phyloP scores from a whole-genome alignment of 2,329 filamentous ascomycete genomes.

The Nannizziopsis barbatae region DNA sequence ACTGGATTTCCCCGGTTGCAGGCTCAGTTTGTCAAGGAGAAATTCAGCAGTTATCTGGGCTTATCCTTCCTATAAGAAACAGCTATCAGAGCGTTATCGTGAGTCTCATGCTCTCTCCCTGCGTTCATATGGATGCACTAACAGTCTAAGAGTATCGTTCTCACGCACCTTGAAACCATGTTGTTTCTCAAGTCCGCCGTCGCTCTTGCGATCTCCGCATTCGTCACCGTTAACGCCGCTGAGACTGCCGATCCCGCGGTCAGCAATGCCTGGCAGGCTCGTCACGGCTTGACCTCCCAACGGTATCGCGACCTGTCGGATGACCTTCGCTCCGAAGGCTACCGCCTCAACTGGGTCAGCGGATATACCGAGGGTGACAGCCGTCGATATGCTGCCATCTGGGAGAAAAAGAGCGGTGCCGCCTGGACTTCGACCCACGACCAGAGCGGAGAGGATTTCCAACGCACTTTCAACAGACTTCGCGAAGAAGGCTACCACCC shows the following conservation, averaged over 20 bases:
- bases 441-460: slow-evolving; percentile 5
- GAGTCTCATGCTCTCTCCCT: background rate
- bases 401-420: slow-evolving; percentile 1
- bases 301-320: background rate
- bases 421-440: slow-evolving; percentile 9
- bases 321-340: background rate
- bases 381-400: slow-evolving; percentile 10
- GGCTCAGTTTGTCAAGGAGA: background rate
- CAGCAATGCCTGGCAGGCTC: slow-evolving; percentile 7
- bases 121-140: background rate
- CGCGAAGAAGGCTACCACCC: slow-evolving; percentile 11
- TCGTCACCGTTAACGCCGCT: slow-evolving; percentile 6
- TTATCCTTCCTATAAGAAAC: background rate
- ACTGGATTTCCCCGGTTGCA: background rate
- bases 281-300: slow-evolving; percentile 4
- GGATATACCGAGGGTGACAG: slow-evolving; percentile 7
- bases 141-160: background rate
- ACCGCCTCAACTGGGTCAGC: slow-evolving; percentile 10
- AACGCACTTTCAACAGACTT: slow-evolving; percentile 5
- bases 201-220: slow-evolving; percentile 5
- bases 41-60: background rate
- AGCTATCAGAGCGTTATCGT: background rate
- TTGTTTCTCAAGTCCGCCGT: slow-evolving; percentile 7
- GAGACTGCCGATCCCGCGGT: background rate
- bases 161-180: background rate